Evolutionary conservation across 1,139 yeast species (phyloP).

Genomic region (Taphrina betulina): DNA sequence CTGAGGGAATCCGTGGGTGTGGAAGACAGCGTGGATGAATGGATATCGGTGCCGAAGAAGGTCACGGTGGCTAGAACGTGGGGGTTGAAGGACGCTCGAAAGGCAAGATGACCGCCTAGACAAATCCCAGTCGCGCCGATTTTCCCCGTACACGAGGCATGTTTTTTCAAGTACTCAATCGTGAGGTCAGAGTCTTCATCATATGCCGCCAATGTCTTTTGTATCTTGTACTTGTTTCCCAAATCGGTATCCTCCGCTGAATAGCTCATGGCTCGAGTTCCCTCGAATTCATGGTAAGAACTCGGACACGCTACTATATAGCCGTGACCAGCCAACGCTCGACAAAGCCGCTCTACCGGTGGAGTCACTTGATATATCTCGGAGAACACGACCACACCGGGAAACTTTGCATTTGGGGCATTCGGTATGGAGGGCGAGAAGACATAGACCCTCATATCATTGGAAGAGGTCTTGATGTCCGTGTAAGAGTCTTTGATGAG

Average conservation of each 20-base stretch:
- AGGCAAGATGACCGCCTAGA: slow-evolving; percentile 80
- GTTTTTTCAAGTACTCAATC: slow-evolving; percentile 58
- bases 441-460: slow-evolving; percentile 65
- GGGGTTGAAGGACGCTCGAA: slow-evolving; percentile 66
- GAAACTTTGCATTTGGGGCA: slow-evolving; percentile 73
- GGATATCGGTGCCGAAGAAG: slow-evolving; percentile 81
- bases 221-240: slow-evolving; percentile 67
- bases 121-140: slow-evolving; percentile 88
- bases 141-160: slow-evolving; percentile 67
- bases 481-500: slow-evolving; percentile 64
- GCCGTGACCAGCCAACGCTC: slow-evolving; percentile 76
- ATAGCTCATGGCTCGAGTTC: slow-evolving; percentile 64
- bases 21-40: slow-evolving; percentile 61
- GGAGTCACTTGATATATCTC: slow-evolving; percentile 74
- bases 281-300: slow-evolving; percentile 70
- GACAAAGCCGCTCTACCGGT: slow-evolving; percentile 75
- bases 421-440: slow-evolving; percentile 69
- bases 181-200: slow-evolving; percentile 71
- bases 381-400: slow-evolving; percentile 71
- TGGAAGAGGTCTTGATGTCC: slow-evolving; percentile 65
- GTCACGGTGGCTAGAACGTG: slow-evolving; percentile 68
- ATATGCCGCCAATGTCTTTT: slow-evolving; percentile 67
- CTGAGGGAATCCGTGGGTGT: slow-evolving; percentile 67
- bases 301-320: slow-evolving; percentile 76
- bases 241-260: slow-evolving; percentile 72